Base-by-base conservation (phyloP, 495 filamentous ascomycete genomes). In the Aspergillus nidulans region DNA sequence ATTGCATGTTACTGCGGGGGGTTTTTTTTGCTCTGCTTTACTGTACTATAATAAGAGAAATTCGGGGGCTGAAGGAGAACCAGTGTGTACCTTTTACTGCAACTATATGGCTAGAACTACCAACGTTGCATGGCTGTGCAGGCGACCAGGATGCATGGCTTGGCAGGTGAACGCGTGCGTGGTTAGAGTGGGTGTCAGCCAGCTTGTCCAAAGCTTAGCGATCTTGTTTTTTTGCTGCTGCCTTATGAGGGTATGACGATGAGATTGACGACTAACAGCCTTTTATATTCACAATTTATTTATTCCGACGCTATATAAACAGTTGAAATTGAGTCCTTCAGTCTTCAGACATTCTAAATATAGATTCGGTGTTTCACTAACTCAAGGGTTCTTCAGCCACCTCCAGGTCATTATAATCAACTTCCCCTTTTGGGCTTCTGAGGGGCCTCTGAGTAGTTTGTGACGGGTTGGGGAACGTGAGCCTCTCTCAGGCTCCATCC, bases 181-280 rank as follows among this genome's bases (percentile, higher is more conserved):
- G n/a, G n/a, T n/a, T n/a, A n/a, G n/a, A n/a, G n/a, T 38, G 30
- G 32, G 15, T 26, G 32, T 20, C 26, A 2, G 44, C 15, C 30
- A 34, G 54, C 46, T 56, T 56, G 44, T 49, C 45, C 44, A 49
- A 56, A 56, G 53, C 53, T 56, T 56, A 47, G 54, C 54, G 26
- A 23, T 55, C 52, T 55, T 55, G 52, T 45, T 49, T 39, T 48
- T 42, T 39, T 44, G 36, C 40, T 44, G 45, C 19, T 49, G 40
- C 38, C 32, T 42, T n/a, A n/a, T n/a, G n/a, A 6, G 0, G 21
- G 21, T 25, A 44, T 4, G 20, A 23, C 21, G 6, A n/a, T n/a
- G n/a, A n/a, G n/a, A n/a, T n/a, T n/a, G n/a, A n/a, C n/a, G n/a
- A n/a, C n/a, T n/a, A n/a, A n/a, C n/a, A n/a, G n/a, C n/a, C n/a